Evolutionary conservation across 1,284 basidiomycete genomes (phyloP), one percentile per base, ranked within the genome.

Genomic region (Ceratorhiza oryzae-sativae): DNA sequence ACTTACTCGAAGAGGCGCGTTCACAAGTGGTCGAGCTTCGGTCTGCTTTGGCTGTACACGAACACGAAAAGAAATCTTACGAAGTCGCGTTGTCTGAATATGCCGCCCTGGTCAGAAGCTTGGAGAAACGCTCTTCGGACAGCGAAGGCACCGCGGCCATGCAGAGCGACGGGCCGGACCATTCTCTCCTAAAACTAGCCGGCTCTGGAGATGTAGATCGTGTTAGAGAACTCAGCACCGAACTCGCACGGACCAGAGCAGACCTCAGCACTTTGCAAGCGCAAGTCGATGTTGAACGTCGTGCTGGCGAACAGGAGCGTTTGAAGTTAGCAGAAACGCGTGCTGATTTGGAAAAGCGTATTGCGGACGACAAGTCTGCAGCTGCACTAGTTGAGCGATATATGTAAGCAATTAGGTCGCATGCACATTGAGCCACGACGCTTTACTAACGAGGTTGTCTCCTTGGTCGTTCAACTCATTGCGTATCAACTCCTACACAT

Each of bases 361-460:
- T 84, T 73, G 80, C 88, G n/a, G 91, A 94, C 73, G 92, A 95
- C 74, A 86, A 84, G 13, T 87, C 88, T 1, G 92, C 93, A 0
- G 88, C 90, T 12, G 91, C 89, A 77, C 93, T 95, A 84, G 93
- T 95, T 34, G 89, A 93, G 68, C 86, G 92, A 58, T 95, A 95
- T 79, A 95, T 95, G 93, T 92, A 76, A 71, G 86, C 74, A 23
- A n/a, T 34, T 27, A 27, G 25, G 2, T 61, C 20, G 41, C 25
- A 23, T 34, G n/a, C n/a, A n/a, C 36, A 34, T 10, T 25, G 27
- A 23, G 34, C 15, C 30, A 27, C 46, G 41, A 45, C n/a, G 4
- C 3, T 63, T 45, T 23, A 53, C 65, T 51, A n/a, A 42, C 30
- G 1, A 60, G 18, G 15, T 32, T 71, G 25, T 58, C 46, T 32